Evolutionary conservation across 768 basidiomycete genomes (phyloP), one percentile per base, ranked within the genome.

Genomic region (Infundibulicybe gibba): DNA sequence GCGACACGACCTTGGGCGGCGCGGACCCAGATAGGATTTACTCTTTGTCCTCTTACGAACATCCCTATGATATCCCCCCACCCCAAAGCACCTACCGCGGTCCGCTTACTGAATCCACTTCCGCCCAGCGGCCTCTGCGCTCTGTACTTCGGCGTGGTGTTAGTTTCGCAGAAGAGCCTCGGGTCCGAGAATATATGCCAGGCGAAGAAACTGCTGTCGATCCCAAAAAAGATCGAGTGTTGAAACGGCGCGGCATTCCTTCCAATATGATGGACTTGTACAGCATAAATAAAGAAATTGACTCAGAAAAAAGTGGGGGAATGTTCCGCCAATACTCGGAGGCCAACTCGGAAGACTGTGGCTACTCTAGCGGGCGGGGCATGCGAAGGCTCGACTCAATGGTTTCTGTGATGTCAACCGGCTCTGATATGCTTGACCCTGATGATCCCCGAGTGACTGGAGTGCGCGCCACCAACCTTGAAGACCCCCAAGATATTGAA

Each of bases 361-460:
- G 35, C 19, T 62, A 55, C 41, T 57, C 56, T 21, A 55, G 52
- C 41, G 56, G 46, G 32, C n/a, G n/a, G n/a, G n/a, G n/a, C n/a
- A 63, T 69, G 54, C 59, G 64, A 20, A 70, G 78, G 30, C 50
- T 49, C 19, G 67, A 75, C 50, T 80, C 83, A 1, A 67, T 66
- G 51, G 62, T 61, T 32, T 82, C 79, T 20, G 61, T 66, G 41
- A 61, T 46, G 17, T 70, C 71, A 14, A 48, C 53, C 34, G 64
- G 70, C 40, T 80, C 79, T 15, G 78, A 83, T 13, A 47, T 77
- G 6, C 62, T 85, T 33, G 89, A 91, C 58, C 75, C 79, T 14
- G 85, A 90, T 53, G 87, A 90, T 62, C 87, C 86, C 42, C 71
- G 75, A 37, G 67, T 88, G 17, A 87, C 83, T 38, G 84, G 83